Evolutionary conservation across 805 yeast species (phyloP), one percentile per base, ranked within the genome.

Genomic region (Barnettozyma californica): DNA sequence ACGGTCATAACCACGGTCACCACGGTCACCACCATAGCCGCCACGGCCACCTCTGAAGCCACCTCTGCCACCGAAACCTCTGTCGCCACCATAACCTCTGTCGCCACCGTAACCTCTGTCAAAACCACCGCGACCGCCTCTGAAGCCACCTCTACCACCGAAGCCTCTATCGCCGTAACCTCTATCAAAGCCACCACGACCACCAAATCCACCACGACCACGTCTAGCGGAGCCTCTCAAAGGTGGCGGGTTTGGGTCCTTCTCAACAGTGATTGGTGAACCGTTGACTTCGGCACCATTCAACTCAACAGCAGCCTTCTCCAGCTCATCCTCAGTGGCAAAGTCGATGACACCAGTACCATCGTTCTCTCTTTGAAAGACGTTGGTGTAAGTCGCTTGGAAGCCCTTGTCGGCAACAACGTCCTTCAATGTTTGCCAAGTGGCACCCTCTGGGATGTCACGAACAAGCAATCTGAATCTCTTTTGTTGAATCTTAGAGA

Each of bases 401-500:
- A 76, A 66, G 53, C 77, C 80, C 68, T 80, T 84, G 53, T 85
- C 90, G 65, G 95, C 78, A 56, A 89, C 90, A 64, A 87, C 81
- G 72, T 92, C 98, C 74, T 90, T 87, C 64, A 87, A 77, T 61
- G 85, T 92, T 75, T 87, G 94, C 95, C 95, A 87, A 45, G 88
- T 82, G 49, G 87, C 76, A 53, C 83, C 82, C 58, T 83, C 85
- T 58, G 91, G 91, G 61, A 87, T 73, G 68, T 80, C 80, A 57
- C 78, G 68, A 33, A 86, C 78, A 63, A 82, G 77, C 51, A 83
- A 81, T 74, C 94, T 80, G 71, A 71, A 80, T 68, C 85, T 83
- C 61, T 88, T 88, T 66, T 84, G 81, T 52, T 51, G 60, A 41
- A 60, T 56, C 60, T 65, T 71, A 20, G 76, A 71, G 53, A 60